Conservation (phyloP, 345 rosid species). For the Salix caprea region DNA sequence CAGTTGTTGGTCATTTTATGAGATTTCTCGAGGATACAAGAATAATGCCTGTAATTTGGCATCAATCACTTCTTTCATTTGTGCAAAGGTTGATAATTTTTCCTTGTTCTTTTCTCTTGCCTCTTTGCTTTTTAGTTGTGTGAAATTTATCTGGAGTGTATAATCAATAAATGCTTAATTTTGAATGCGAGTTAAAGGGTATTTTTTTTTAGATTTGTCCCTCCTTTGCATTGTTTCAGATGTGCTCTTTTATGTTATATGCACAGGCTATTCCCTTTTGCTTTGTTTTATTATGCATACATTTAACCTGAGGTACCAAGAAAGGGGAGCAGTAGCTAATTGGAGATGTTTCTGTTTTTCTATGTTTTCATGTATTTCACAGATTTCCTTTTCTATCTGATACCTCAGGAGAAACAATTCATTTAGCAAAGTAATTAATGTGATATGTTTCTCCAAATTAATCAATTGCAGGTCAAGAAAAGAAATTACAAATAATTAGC, state of each 20-base stretch:
- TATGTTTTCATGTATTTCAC: neutral
- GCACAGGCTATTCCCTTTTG: neutral
- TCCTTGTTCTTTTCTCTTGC: neutral
- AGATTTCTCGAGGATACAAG: conserved; percentile 67
- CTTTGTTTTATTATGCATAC: neutral
- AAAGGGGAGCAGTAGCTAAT: neutral
- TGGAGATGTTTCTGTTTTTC: neutral
- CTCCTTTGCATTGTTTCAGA: neutral
- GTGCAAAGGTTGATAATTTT: conserved; percentile 61
- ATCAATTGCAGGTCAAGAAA: neutral
- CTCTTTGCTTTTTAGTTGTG: neutral
- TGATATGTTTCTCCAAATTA: neutral
- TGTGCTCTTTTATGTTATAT: neutral
- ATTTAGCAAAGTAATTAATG: neutral
- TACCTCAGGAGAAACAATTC: neutral
- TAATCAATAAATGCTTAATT: neutral
- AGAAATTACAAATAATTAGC: neutral
- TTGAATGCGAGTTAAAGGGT: neutral
- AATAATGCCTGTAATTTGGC: conserved; percentile 98
- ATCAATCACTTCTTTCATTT: conserved; percentile 88
- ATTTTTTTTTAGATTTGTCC: neutral
- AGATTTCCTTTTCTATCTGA: neutral
- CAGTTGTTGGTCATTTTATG: conserved; percentile 78
- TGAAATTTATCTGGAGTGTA: neutral
- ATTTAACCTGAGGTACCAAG: neutral